phyloP scores from a whole-genome alignment of 768 basidiomycete genomes.

The Calocera viscosa region DNA sequence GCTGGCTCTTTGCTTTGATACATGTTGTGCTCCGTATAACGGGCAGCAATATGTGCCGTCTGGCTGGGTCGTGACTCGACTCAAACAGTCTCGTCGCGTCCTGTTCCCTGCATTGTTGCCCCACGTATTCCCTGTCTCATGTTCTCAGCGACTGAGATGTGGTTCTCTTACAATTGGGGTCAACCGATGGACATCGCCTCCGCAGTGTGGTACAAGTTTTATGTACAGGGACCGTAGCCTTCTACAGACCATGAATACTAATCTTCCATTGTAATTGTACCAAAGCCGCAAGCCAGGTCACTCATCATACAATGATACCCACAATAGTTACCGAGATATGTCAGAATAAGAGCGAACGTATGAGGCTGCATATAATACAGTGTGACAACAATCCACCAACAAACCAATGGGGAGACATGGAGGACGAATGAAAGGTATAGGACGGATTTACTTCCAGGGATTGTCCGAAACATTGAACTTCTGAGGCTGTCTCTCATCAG shows the following conservation, averaged over 20 bases:
- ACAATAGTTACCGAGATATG: not conserved
- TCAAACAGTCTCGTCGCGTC: too few species aligned
- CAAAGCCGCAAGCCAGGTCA: not conserved
- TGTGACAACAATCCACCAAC: not conserved
- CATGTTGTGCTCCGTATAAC: too few species aligned
- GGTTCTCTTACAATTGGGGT: not conserved
- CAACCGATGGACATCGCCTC: not conserved
- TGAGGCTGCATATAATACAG: not conserved
- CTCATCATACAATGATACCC: not conserved
- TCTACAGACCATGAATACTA: too few species aligned
- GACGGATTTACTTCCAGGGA: slow-evolving; percentile 9
- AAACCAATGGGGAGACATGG: not conserved
- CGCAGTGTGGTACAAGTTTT: not conserved
- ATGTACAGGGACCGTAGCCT: too few species aligned
- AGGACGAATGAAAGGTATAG: not conserved
- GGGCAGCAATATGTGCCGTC: too few species aligned
- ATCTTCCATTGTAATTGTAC: not conserved
- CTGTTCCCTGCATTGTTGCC: too few species aligned
- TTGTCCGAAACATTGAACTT: slow-evolving; percentile 10
- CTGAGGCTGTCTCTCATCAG: not conserved
- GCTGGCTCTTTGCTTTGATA: too few species aligned
- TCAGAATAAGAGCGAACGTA: not conserved
- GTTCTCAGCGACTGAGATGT: not conserved
- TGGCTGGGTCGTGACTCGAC: too few species aligned
- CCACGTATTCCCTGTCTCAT: too few species aligned